Percentiles rank a stretch among this genome's conserved stretches.
These are phyloP conservation scores for Arachis monticola DNA, from an alignment of 331 rosid genomes.

Conservation along the genomic window DNA sequence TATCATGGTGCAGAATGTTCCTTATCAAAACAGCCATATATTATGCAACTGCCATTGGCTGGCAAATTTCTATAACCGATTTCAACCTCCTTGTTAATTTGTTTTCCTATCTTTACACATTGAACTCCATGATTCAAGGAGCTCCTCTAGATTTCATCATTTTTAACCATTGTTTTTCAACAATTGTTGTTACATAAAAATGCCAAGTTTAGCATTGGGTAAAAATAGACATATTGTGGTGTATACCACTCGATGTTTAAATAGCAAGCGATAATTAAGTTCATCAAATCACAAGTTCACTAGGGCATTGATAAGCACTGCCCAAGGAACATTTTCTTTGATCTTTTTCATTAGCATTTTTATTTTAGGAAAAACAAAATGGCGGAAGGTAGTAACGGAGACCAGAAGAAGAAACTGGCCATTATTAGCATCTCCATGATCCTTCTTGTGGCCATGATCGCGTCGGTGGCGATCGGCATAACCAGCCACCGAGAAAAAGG, in stretches of 20 bases:
- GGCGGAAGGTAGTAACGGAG: slow-evolving; percentile 18
- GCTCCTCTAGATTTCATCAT: slow-evolving; percentile 8
- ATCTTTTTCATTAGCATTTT: slow-evolving; percentile 13
- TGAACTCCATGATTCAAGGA: slow-evolving; percentile 28
- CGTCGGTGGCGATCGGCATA: slow-evolving; percentile 52
- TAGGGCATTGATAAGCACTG: neutral
- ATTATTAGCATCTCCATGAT: slow-evolving; percentile 43
- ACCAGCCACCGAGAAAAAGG: neutral
- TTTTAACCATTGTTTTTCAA: slow-evolving; percentile 21
- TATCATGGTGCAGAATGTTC: too few species aligned
- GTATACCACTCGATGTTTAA: neutral
- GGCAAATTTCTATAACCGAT: neutral
- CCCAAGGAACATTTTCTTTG: neutral
- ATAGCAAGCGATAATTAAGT: neutral
- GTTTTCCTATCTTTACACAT: neutral
- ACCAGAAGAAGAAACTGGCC: neutral
- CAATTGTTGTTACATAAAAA: neutral
- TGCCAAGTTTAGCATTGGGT: too few species aligned
- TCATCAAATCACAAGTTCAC: neutral
- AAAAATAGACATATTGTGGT: too few species aligned
- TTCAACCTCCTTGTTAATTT: neutral
- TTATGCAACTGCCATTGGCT: neutral
- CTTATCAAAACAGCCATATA: neutral
- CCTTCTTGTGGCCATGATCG: slow-evolving; percentile 53
- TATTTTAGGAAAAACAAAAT: neutral